Base-by-base conservation (phyloP, 495 filamentous ascomycete genomes). In the Talaromyces trachyspermus region DNA sequence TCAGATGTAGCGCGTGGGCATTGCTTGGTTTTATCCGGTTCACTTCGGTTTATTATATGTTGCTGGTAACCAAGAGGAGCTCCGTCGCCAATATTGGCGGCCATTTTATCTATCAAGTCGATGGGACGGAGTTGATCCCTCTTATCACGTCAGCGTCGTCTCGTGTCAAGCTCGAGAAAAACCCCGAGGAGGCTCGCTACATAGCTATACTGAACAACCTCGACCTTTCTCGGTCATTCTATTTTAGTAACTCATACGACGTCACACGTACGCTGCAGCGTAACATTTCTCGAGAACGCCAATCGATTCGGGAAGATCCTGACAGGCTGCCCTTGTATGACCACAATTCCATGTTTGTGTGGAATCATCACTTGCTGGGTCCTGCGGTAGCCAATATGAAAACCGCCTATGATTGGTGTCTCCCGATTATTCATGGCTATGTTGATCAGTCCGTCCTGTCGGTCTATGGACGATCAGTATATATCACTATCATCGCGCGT, bases 181-280 rank as follows among this genome's bases (percentile, higher is more conserved):
- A 95, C 58, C 76, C 86, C 0, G 92, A 97, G 58, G 92, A 98
- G 66, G 79, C 84, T 40, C 78, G 92, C 37, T 97, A 90, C 61
- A 76, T 96, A 35, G 76, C 80, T 23, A 96, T 95, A 46, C 70
- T 98, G 12, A 86, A 85, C 61, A 94, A 95, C 55, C 75, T 98
- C 8, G 92, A 98, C 60, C 66, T 98, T 36, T 86, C 83, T 2
- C 74, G 84, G 25, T 94, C 86, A 0, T 97, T 98, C 61, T 98
- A 98, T 68, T 98, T 96, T 68, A 96, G 94, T 63, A 95, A 97
- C 62, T 92, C 89, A 2, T 98, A 98, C 64, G 87, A 97, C 57
- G 86, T 97, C 58, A 98, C 92, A 18, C 80, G 81, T 41, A 95
- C 88, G 0, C 73, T 98, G 46, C 92, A 98, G 60, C 79, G 91